Percentiles rank a stretch among this genome's conserved stretches.
Conservation (phyloP, 208 protist species). For the Leishmania braziliensis region DNA sequence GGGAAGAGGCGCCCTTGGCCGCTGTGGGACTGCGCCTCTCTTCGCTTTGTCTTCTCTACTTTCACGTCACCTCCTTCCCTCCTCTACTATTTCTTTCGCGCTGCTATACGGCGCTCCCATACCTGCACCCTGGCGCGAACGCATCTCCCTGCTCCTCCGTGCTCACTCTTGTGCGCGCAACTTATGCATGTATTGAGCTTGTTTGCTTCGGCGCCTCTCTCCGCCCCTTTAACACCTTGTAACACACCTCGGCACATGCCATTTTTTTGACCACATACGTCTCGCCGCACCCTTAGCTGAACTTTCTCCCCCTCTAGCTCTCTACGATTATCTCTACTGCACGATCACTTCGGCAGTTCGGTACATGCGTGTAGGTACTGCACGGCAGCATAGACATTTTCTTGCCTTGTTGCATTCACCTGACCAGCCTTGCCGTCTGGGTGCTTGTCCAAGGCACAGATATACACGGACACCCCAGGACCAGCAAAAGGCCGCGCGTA, state of each 20-base stretch:
- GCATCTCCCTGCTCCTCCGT: not conserved
- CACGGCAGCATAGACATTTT: not conserved
- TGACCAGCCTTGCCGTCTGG: not conserved
- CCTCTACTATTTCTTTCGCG: not conserved
- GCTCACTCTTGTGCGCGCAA: not conserved
- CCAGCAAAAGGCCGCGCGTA: not conserved
- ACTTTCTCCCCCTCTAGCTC: not conserved
- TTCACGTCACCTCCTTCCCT: not conserved
- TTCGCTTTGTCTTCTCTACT: not conserved
- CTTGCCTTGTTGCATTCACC: not conserved
- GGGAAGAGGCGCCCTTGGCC: not conserved
- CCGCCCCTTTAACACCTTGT: not conserved
- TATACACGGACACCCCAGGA: not conserved
- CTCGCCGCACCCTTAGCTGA: not conserved
- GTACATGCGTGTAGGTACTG: not conserved
- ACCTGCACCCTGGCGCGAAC: too few species aligned
- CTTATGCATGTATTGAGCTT: not conserved
- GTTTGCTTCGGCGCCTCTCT: not conserved
- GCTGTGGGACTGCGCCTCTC: not conserved
- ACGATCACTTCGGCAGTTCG: not conserved
- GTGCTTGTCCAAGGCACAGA: not conserved
- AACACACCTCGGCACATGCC: not conserved
- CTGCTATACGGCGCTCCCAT: not conserved
- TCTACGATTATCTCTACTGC: not conserved
- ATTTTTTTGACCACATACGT: not conserved